Conservation (phyloP, 2,329 filamentous ascomycete genomes). For the Xylaria sp. region DNA sequence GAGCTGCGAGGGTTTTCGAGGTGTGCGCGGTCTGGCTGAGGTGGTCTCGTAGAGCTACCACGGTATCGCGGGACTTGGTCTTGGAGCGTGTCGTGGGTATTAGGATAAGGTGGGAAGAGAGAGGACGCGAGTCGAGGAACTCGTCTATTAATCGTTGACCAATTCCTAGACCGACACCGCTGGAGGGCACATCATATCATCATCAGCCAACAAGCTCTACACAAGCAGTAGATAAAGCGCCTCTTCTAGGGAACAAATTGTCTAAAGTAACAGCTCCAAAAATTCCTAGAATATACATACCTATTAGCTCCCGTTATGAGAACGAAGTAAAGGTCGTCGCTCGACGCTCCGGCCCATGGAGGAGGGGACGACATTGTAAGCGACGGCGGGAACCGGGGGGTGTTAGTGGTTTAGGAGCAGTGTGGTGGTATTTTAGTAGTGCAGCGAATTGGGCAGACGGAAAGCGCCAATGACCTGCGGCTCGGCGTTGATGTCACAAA, state of each 20-base stretch:
- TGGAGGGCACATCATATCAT: constrained; percentile 52
- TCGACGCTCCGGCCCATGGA: constrained; percentile 48
- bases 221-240: neutral
- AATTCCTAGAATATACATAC: constrained; percentile 38
- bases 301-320: constrained; percentile 51
- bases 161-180: constrained; percentile 87
- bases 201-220: constrained; percentile 19
- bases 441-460: neutral
- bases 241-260: neutral
- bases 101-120: constrained; percentile 77
- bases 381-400: neutral
- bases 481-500: neutral
- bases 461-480: neutral
- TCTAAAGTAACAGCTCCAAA: neutral
- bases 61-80: constrained; percentile 79
- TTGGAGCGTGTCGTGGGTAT: constrained; percentile 84
- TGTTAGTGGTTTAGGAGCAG: neutral
- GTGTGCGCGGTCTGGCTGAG: constrained; percentile 61
- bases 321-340: constrained; percentile 50
- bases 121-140: constrained; percentile 77
- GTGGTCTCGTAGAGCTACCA: constrained; percentile 71
- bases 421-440: neutral
- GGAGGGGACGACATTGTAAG: constrained; percentile 46
- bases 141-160: constrained; percentile 89
- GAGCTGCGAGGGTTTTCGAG: constrained; percentile 53